Evolutionary conservation across 2,329 filamentous ascomycete genomes (phyloP), one percentile per base, ranked within the genome.

Genomic region (Dactylellina cionopaga): DNA sequence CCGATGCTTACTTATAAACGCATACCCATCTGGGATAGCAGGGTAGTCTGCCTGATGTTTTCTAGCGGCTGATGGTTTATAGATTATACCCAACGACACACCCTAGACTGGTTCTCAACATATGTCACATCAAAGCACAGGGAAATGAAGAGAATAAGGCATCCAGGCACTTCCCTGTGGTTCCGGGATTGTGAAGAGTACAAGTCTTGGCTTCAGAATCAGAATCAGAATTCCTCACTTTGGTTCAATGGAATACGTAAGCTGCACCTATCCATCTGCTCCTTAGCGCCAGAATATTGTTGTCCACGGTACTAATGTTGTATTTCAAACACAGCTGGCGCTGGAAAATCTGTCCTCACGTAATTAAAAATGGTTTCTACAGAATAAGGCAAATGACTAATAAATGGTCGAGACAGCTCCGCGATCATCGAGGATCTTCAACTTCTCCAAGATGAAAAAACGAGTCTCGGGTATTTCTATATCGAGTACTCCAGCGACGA

Each of bases 191-290:
- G 60, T 19, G 24, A 54, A 1, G 60, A 55, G 22, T 64, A 55
- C 19, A 54, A 55, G 17, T 3, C 24, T 27, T 64, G 60, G 60
- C 33, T 54, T 11, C 1, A 1, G 19, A 37, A 6, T 11, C 1
- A 1, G 19, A 37, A 6, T 2, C 49, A 47, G 4, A 64, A 64
- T 11, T 46, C 47, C 2, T 13, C 49, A 10, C 29, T 64, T 5
- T 64, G 60, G 60, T 64, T 64, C 24, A 49, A 64, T 37, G 60
- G 60, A 6, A 64, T 64, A 7, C 60, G 60, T 64, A 47, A 41
- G 60, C n/a, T n/a, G n/a, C n/a, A n/a, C n/a, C n/a, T 64, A n/a
- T 29, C 9, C 3, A 24, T 13, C 22, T 19, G 2, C 1, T 4
- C 43, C 2, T 13, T 33, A 27, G 5, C 6, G 6, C 11, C 22